A percentile compares a stretch with the other conserved stretches of the same genome.
These are phyloP conservation scores for Pseudogymnoascus sp. DNA, from an alignment of 2,329 filamentous ascomycete genomes.

Conservation along the genomic window DNA sequence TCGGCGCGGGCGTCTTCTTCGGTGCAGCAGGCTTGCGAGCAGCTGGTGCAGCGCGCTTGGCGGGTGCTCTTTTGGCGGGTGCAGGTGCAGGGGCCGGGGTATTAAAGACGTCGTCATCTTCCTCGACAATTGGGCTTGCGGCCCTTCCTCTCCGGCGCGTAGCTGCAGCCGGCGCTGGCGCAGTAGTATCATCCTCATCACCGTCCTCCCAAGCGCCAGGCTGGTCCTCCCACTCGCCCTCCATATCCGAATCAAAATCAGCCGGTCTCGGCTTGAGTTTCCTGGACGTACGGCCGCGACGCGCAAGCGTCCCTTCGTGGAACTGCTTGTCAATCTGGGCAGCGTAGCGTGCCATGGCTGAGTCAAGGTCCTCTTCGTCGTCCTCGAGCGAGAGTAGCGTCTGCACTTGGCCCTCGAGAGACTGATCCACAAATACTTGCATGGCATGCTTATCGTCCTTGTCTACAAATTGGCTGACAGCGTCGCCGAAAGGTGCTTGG, in stretches of 20 bases:
- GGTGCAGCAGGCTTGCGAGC: conserved; percentile 27
- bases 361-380: conserved; percentile 61
- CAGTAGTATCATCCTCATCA: conserved; percentile 39
- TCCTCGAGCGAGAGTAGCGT: conserved; percentile 60
- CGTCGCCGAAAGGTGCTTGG: conserved; percentile 86
- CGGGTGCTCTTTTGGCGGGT: conserved; percentile 32
- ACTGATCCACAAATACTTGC: conserved; percentile 69
- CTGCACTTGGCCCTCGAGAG: conserved; percentile 60
- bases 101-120: conserved; percentile 43
- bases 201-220: conserved; percentile 52
- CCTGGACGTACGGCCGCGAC: conserved; percentile 29
- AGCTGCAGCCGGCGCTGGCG: conserved; percentile 24
- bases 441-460: conserved; percentile 94
- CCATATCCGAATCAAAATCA: conserved; percentile 81
- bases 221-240: conserved; percentile 78
- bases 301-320: conserved; percentile 48
- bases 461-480: conserved; percentile 84
- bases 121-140: conserved; percentile 39
- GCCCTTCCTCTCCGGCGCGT: conserved; percentile 22
- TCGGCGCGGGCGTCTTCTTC: conserved; percentile 29
- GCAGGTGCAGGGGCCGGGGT: conserved; percentile 31
- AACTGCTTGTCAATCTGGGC: conserved; percentile 64
- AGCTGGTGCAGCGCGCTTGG: conserved; percentile 31
- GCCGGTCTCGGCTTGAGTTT: conserved; percentile 68
- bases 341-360: conserved; percentile 66